These are phyloP conservation scores for Pseudocercospora fuligena DNA, from an alignment of 2,329 filamentous ascomycete genomes.

Conservation along the genomic window DNA sequence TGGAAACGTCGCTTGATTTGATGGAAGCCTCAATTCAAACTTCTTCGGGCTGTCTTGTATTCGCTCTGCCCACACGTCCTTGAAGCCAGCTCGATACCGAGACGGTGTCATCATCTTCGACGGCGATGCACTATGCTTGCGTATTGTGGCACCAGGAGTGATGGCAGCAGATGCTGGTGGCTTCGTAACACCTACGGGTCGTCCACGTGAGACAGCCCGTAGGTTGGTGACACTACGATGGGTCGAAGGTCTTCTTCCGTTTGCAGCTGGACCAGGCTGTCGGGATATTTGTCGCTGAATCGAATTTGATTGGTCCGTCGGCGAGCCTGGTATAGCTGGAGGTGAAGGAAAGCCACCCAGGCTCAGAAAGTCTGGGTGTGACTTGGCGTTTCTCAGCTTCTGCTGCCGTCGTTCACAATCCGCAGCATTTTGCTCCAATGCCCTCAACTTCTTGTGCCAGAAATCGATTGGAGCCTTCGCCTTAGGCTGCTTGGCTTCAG, in stretches of 20 bases:
- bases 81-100: conserved; percentile 50
- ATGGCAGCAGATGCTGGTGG: conserved; percentile 30
- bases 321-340: conserved; percentile 37
- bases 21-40: conserved; percentile 55
- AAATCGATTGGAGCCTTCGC: conserved; percentile 52
- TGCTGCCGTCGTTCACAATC: conserved; percentile 50
- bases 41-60: conserved; percentile 52
- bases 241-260: conserved; percentile 36
- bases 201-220: conserved; percentile 41
- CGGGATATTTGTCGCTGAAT: conserved; percentile 35
- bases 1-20: conserved; percentile 47
- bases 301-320: conserved; percentile 38
- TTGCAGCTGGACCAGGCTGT: conserved; percentile 33
- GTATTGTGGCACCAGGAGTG: conserved; percentile 34
- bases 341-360: conserved; percentile 42
- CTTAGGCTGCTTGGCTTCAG: conserved; percentile 41
- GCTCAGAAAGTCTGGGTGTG: conserved; percentile 44
- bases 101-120: conserved; percentile 62
- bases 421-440: conserved; percentile 56
- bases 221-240: conserved; percentile 34
- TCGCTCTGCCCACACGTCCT: conserved; percentile 59
- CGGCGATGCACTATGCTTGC: conserved; percentile 39
- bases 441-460: conserved; percentile 60
- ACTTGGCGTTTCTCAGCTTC: conserved; percentile 36
- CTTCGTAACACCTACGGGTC: conserved; percentile 39